Conservation (phyloP, 2,329 filamentous ascomycete genomes). For the Coniochaeta sp. region DNA sequence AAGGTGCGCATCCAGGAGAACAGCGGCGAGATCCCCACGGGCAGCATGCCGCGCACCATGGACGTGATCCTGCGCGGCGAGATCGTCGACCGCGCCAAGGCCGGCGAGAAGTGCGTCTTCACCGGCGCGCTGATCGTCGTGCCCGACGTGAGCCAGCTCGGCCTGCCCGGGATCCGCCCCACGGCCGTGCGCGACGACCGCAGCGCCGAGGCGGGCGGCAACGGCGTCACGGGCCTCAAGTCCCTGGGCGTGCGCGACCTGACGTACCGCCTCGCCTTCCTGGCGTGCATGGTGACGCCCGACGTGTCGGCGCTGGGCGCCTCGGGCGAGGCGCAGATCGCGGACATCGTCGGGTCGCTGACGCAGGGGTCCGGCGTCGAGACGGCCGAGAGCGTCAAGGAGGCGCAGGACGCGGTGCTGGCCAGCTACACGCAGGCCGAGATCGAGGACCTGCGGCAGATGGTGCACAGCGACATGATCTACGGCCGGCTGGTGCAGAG, state of each 20-base stretch:
- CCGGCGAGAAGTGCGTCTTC: slow-evolving; percentile 97
- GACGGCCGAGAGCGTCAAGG: slow-evolving; percentile 64
- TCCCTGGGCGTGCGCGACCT: slow-evolving; percentile 89
- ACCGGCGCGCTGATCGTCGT: slow-evolving; percentile 94
- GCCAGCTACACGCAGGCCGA: slow-evolving; percentile 79
- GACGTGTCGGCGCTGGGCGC: slow-evolving; percentile 78
- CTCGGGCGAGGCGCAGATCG: slow-evolving; percentile 64
- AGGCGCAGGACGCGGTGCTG: slow-evolving; percentile 81
- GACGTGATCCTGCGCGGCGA: slow-evolving; percentile 94
- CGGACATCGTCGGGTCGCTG: slow-evolving; percentile 78
- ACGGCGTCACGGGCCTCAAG: slow-evolving; percentile 81
- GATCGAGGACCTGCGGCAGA: slow-evolving; percentile 82
- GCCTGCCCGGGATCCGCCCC: slow-evolving; percentile 76
- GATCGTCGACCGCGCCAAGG: slow-evolving; percentile 95
- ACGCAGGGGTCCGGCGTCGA: slow-evolving; percentile 63
- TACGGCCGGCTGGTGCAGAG: slow-evolving; percentile 90
- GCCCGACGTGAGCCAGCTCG: slow-evolving; percentile 90
- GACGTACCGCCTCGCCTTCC: slow-evolving; percentile 92
- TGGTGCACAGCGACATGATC: slow-evolving; percentile 95
- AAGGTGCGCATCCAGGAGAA: slow-evolving; percentile 98
- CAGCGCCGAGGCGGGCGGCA: slow-evolving; percentile 73
- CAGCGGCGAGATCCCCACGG: slow-evolving; percentile 94
- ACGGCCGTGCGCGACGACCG: slow-evolving; percentile 82
- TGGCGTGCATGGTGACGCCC: slow-evolving; percentile 91
- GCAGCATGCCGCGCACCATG: slow-evolving; percentile 97